phyloP scores from a whole-genome alignment of 495 filamentous ascomycete species.

The Penicillium robsamsonii region DNA sequence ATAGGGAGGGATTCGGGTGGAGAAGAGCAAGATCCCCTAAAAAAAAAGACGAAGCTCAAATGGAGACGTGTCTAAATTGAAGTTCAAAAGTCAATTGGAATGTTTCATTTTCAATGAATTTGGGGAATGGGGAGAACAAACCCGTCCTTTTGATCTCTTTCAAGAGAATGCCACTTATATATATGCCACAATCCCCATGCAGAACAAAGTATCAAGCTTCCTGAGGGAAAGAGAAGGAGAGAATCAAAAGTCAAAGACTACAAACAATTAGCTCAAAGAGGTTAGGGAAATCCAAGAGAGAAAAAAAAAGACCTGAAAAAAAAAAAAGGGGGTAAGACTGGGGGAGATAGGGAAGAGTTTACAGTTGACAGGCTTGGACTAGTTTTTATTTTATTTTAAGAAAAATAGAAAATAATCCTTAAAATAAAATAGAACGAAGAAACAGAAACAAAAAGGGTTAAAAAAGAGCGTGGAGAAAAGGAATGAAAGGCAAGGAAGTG shows the following conservation, averaged over 20 bases:
- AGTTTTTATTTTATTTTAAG: not conserved
- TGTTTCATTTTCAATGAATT: conserved; percentile 25
- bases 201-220: not conserved
- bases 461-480: conserved; percentile 23
- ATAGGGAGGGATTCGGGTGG: conserved; percentile 21
- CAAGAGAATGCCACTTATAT: conserved; percentile 35
- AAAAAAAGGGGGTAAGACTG: conserved; percentile 33
- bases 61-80: conserved; percentile 29
- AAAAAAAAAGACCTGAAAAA: conserved; percentile 32
- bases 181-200: conserved; percentile 18
- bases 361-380: conserved; percentile 14
- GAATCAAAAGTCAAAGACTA: conserved; percentile 20
- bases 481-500: conserved; percentile 28
- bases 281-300: conserved; percentile 22
- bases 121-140: conserved; percentile 28
- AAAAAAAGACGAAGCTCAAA: conserved; percentile 26
- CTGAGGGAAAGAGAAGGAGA: conserved; percentile 25
- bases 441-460: conserved; percentile 11
- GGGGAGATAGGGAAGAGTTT: conserved; percentile 29
- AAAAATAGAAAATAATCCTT: conserved; percentile 8
- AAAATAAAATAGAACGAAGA: conserved; percentile 15
- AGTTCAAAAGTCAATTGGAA: conserved; percentile 29
- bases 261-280: conserved; percentile 31
- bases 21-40: conserved; percentile 54
- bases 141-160: conserved; percentile 26